Base-by-base conservation (phyloP, 352 stramenopile species). In the Phytophthora tubulina region DNA sequence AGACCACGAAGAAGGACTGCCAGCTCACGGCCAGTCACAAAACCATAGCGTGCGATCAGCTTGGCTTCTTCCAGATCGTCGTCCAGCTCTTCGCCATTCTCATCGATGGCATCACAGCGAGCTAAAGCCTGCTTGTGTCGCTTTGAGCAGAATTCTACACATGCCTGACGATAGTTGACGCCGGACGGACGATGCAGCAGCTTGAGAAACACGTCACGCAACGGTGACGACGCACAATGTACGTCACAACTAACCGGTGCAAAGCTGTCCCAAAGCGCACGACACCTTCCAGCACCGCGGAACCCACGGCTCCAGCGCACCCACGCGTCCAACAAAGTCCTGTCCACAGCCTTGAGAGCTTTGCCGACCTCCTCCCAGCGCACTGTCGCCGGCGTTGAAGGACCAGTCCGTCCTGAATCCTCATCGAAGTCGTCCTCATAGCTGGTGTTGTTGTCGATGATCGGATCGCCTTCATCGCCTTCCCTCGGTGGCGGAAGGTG, bases 151-250 rank as follows among this genome's bases (percentile, higher is more conserved):
- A 91, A 82, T 15, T 89, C 78, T 0, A 94, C 61, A 44, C 97
- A 97, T 0, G 88, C 88, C 21, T 89, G 75, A 33, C 83, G 81
- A 61, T 97, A 98, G 66, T 98, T 92, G 15, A 96, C 76, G 42
- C 91, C 88, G 1, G 72, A 78, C 21, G 87, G 89, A n/a, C 89
- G 86, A 65, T 96, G 89, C 17, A 98, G 78, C 36, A 98, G 77
- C 79, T 98, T 98, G 49, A 98, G 80, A 50, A 98, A 97, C 35
- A 96, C 87, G 61, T 97, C 90, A 21, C 92, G 90, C 32, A 97
- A 81, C 5, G 89, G 85, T 10, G 89, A 97, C 33, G 90, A 96
- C 17, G 88, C 86, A 67, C 84, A 94, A 75, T 97, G 92, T 0
- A 96, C 90, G 63, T 98, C 93, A 67, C 93, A 98, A 9, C 89